Base-by-base conservation (phyloP, 495 filamentous ascomycete genomes). In the Tirmania nivea region DNA sequence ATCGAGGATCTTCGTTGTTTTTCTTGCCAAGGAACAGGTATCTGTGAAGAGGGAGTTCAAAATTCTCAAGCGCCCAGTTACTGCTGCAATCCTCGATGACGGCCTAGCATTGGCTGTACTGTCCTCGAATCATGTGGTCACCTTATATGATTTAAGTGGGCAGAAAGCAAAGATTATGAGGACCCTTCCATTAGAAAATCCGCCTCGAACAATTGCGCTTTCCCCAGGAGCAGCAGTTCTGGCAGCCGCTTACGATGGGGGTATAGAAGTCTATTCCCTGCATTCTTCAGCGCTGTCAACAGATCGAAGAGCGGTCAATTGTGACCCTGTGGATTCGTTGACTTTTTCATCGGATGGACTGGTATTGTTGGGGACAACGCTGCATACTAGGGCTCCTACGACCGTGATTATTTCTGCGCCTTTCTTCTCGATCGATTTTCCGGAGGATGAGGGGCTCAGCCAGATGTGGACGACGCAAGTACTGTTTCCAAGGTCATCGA, bases 381-480 rank as follows among this genome's bases (percentile, higher is more conserved):
- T 77, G 17, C 76, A 79, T 52, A 71, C 71, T 34, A 69, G 70
- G 12, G 75, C 75, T 42, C 78, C 78, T 19, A 79, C 77, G 57
- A 83, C 86, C 0, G 83, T 90, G 12, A 76, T 85, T 54, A 72
- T 92, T 14, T 83, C 82, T 0, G 84, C 84, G 7, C 85, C 86
- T 10, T 88, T 86, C 61, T 85, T 85, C 60, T 75, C 77, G 54
- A 75, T 73, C 14, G 71, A 73, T 48, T 63, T 77, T 54, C 76
- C 77, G 10, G 66, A 67, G 21, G 71, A 76, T 48, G 80, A 84
- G 55, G 71, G 78, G 52, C 73, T 89, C 39, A 83, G 80, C 60
- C 79, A 78, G 8, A 71, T 89, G 61, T 92, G 85, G 85, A 92
- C 85, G 47, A 87, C 84, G 1, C 86, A 88, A 42, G 87, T 92